Base-by-base conservation (phyloP, 306 rosid genomes). In the Ormosia semicastrata region DNA sequence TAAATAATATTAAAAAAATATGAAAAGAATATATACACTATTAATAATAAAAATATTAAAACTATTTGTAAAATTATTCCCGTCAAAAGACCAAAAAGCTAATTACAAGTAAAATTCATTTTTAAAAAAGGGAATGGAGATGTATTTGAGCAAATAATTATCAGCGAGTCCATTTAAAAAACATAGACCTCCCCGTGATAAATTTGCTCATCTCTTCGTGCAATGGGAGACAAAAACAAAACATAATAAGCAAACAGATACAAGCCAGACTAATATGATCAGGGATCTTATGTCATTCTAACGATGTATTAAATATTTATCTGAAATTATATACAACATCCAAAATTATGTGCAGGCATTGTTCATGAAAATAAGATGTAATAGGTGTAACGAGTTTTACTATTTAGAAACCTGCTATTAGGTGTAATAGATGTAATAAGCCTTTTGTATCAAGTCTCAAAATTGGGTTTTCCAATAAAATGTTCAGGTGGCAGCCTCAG, bases 251-350 rank as follows among this genome's bases (percentile, higher is more conserved):
- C 57, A 75, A 24, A n/a, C 79, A 73, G 0, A 49, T 8, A 4
- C 3, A 18, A 33, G 17, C 9, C 34, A 72, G 49, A 71, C 36
- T 58, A 60, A 43, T 11, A 43, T 80, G 15, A 70, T 5, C 6
- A 50, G 0, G 39, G 53, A 13, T 29, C 53, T 50, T 15, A 30
- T 10, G 47, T 24, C 53, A 71, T 59, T 17, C 80, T 43, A 4
- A 54, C 32, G 17, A 36, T 24, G 15, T 46, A 53, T 13, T 76
- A 7, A 50, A 6, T 65, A 17, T 52, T 77, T 12, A 37, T 66
- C 49, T 75, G 76, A 82, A 50, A 52, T 69, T 82, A 86, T 85
- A 58, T 89, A 89, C 90, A 84, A 53, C 10, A 36, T 71, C 78
- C 76, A 56, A 80, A 75, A 76, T 47, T 73, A 80, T 67, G 69